Conservation (phyloP, 441 rosid species). For the Jatropha podagrica region DNA sequence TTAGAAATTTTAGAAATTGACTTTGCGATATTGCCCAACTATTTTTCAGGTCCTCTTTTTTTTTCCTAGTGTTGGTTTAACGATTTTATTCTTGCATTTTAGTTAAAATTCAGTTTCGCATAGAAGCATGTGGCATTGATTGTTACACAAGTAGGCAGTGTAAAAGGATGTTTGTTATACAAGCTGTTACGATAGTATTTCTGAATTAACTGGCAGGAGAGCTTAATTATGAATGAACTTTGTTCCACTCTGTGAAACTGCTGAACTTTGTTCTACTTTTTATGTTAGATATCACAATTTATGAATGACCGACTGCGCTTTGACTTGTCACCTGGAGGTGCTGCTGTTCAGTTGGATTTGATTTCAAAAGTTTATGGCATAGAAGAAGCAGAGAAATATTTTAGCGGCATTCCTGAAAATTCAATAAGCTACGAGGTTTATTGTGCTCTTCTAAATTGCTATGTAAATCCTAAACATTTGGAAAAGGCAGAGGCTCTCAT, state of each 20-base stretch:
- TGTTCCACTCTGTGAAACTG: background rate
- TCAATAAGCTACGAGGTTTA: constrained; percentile 32
- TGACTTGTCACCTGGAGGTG: constrained; percentile 23
- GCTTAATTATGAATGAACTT: background rate
- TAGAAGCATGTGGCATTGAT: background rate
- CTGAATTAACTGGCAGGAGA: too few relatives aligned
- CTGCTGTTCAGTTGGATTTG: constrained; percentile 47
- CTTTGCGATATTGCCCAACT: too few relatives aligned
- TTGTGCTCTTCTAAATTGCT: constrained; percentile 46
- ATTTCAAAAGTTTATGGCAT: constrained; percentile 42
- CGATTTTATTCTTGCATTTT: too few relatives aligned
- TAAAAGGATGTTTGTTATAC: too few relatives aligned
- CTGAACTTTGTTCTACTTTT: constrained; percentile 3
- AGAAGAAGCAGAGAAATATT: constrained; percentile 41
- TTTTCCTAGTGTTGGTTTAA: background rate
- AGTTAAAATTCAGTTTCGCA: background rate
- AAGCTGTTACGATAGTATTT: background rate
- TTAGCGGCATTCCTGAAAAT: constrained; percentile 27
- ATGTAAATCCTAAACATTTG: constrained; percentile 27
- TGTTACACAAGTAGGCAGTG: background rate
- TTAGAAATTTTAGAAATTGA: background rate
- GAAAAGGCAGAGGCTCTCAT: constrained; percentile 46
- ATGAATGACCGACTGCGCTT: constrained; percentile 27
- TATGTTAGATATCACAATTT: constrained; percentile 42
- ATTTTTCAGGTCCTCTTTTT: background rate